Evolutionary conservation across 2,329 filamentous ascomycete genomes (phyloP).

Genomic region (Phoma sp.): DNA sequence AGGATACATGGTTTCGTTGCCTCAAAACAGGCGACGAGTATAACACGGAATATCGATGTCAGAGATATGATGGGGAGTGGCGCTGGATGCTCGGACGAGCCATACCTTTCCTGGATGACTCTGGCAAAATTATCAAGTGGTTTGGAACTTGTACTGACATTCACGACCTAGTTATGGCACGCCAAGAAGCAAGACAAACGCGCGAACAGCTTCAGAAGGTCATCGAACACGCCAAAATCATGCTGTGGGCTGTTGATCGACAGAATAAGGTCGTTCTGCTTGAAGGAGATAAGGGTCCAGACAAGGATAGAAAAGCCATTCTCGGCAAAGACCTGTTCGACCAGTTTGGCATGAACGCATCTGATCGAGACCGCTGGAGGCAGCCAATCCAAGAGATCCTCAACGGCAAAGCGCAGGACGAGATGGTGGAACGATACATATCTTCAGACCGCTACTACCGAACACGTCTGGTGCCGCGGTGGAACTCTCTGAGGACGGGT

Average conservation of each 20-base stretch:
- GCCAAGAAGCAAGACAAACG: constrained; percentile 69
- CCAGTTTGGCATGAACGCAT: constrained; percentile 58
- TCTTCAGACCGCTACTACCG: constrained; percentile 72
- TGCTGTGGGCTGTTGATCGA: constrained; percentile 75
- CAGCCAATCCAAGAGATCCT: constrained; percentile 70
- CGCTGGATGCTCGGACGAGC: constrained; percentile 81
- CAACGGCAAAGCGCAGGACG: constrained; percentile 65
- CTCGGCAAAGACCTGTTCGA: constrained; percentile 70
- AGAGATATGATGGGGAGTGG: constrained; percentile 72
- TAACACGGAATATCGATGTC: constrained; percentile 74
- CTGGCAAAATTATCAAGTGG: constrained; percentile 77
- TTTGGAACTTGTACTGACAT: constrained; percentile 84
- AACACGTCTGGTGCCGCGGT: constrained; percentile 73
- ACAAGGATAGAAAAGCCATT: constrained; percentile 28
- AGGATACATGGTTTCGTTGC: constrained; percentile 66
- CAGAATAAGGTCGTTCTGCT: constrained; percentile 70
- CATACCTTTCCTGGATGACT: constrained; percentile 70
- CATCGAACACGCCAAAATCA: constrained; percentile 76
- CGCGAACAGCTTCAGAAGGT: constrained; percentile 76
- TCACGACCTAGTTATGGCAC: constrained; percentile 74
- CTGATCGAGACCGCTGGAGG: constrained; percentile 55
- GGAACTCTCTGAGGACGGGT: constrained; percentile 62
- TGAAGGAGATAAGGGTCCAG: constrained; percentile 69
- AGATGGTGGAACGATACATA: constrained; percentile 68
- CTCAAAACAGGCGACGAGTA: constrained; percentile 71